These are phyloP conservation scores for Trichoderma sp. DNA, from an alignment of 2,329 filamentous ascomycete genomes.

Conservation along the genomic window DNA sequence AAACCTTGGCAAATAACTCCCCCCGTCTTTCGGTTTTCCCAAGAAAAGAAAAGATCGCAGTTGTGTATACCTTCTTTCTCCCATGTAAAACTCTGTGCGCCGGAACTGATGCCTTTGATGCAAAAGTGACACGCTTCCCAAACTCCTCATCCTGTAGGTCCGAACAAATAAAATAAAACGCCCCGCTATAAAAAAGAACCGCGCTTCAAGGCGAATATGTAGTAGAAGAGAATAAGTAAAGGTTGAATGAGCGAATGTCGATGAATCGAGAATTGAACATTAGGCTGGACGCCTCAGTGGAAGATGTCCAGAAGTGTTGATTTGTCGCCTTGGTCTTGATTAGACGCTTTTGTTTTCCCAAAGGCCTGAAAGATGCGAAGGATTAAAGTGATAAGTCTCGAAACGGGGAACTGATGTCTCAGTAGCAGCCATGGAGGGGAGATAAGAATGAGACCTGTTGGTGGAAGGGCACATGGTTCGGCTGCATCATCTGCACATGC, in stretches of 20 bases:
- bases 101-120: conserved; percentile 25
- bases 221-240: neutral
- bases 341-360: neutral
- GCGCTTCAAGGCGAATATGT: conserved; percentile 17
- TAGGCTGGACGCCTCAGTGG: conserved; percentile 9
- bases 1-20: conserved; percentile 24
- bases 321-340: conserved; percentile 12
- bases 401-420: conserved; percentile 13
- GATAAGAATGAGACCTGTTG: conserved; percentile 56
- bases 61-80: conserved; percentile 15
- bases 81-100: conserved; percentile 24
- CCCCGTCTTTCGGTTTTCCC: conserved; percentile 25
- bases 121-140: conserved; percentile 25
- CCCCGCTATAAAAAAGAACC: conserved; percentile 28
- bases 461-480: conserved; percentile 52
- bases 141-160: conserved; percentile 22
- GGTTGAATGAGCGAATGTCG: conserved; percentile 12
- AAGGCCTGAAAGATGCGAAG: no score
- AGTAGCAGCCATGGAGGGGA: conserved; percentile 56
- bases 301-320: neutral
- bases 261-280: conserved; percentile 29
- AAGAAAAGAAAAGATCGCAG: conserved; percentile 8
- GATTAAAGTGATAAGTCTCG: no score
- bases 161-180: conserved; percentile 23
- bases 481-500: conserved; percentile 52